Base-by-base conservation (phyloP, 2,329 filamentous ascomycete species). In the Fusarium irregulare region DNA sequence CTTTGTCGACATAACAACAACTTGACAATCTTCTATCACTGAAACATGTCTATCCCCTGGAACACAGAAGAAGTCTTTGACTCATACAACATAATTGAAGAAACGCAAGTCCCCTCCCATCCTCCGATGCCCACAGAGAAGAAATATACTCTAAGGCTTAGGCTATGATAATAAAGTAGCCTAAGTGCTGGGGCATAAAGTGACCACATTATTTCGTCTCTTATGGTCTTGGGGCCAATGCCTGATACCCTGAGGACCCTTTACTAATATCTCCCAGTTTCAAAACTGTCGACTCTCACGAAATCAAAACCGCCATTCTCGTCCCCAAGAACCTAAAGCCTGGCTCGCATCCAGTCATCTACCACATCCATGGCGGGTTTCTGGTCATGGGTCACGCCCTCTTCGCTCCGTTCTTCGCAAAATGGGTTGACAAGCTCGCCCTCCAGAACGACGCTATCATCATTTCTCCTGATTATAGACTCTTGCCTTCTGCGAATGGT, bases 291-390 rank as follows among this genome's bases (percentile, higher is more conserved):
- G 60, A 56, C 1, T 64, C 56, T 2, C 64, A 74, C 25, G 45
- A 73, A 2, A 69, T 76, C 6, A 67, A 71, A 42, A 58, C 73
- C 0, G 73, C 71, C 3, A 48, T 78, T 20, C 48, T 78, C 4
- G 55, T 77, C 13, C 75, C 76, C 18, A 77, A 76, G 30, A 40
- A 45, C 18, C 56, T 77, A 6, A 64, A 72, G 4, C 60, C 72
- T 2, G 73, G 73, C 0, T 23, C n/a, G 1, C 66, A 74, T 40
- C 75, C 75, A 0, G 40, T 76, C 3, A 66, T 76, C 8, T 64
- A 66, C 25, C 66, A 76, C 27, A 50, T 77, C 1, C 76, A 78
- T n/a, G 76, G 76, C 0, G 76, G 76, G 0, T 76, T 73, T 20
- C 66, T 78, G 0, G 64, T 73, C 20, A 68, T 59, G 16, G 75